Evolutionary conservation across 441 rosid species (phyloP).

Genomic region (Aleurites moluccanus): DNA sequence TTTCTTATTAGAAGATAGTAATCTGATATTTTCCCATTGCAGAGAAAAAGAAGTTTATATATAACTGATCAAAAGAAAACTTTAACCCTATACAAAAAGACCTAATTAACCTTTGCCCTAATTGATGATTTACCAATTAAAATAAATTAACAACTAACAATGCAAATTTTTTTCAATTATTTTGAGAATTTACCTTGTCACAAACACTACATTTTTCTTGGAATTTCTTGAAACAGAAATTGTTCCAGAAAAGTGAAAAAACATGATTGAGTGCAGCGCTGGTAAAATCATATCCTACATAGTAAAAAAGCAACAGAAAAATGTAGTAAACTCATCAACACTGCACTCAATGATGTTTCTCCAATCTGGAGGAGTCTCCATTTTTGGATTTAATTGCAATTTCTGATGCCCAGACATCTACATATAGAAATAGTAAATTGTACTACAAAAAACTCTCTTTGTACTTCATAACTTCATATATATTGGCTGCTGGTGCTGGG

Average conservation of each 20-base stretch:
- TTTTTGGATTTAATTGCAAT: too few species aligned
- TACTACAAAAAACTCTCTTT: too few species aligned
- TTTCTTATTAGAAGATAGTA: too few species aligned
- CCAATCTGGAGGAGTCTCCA: slow-evolving; percentile 21
- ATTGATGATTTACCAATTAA: too few species aligned
- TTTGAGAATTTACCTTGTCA: neutral
- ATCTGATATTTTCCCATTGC: too few species aligned
- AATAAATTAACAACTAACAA: neutral
- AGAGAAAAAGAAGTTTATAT: too few species aligned
- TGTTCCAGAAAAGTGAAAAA: slow-evolving; percentile 28
- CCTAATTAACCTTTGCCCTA: too few species aligned
- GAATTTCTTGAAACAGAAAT: neutral
- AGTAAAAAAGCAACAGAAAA: too few species aligned
- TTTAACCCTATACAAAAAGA: too few species aligned
- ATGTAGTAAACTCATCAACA: slow-evolving; percentile 47
- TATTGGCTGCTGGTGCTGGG: too few species aligned
- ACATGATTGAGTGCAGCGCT: slow-evolving; percentile 53
- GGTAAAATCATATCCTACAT: slow-evolving; percentile 23
- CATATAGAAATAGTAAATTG: neutral
- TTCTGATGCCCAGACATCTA: neutral
- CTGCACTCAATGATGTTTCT: slow-evolving; percentile 71
- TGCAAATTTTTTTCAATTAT: neutral
- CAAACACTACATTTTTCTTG: neutral
- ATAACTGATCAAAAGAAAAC: too few species aligned
- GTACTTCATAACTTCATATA: too few species aligned